Percentiles rank a stretch among this genome's conserved stretches.
These are phyloP conservation scores for Vitis amurensis DNA, from an alignment of 164 flowering plant genomes.

Conservation along the genomic window DNA sequence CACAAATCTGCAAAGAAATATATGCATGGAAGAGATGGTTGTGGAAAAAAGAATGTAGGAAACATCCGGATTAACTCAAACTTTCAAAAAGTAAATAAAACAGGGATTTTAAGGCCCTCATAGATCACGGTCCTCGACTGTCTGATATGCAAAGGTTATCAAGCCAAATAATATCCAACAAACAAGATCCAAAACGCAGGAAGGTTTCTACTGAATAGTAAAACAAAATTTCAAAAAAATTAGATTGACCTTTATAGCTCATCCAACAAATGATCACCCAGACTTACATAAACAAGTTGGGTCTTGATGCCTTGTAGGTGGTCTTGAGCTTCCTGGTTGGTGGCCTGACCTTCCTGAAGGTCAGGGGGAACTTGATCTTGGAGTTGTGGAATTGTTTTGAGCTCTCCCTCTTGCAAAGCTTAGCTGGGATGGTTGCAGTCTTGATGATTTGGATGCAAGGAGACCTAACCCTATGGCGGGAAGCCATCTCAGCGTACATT, in stretches of 20 bases:
- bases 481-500: constrained; percentile 92
- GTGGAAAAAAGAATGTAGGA: background rate
- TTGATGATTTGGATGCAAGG: constrained; percentile 89
- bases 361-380: constrained; percentile 82
- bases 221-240: background rate
- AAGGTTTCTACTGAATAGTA: background rate
- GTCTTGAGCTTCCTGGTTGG: constrained; percentile 79
- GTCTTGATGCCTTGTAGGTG: constrained; percentile 81
- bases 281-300: constrained; percentile 70
- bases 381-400: constrained; percentile 76
- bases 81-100: background rate
- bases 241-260: too few species aligned
- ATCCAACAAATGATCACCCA: background rate
- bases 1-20: background rate
- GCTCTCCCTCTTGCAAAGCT: constrained; percentile 87
- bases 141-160: background rate
- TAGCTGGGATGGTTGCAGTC: constrained; percentile 81
- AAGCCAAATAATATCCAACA: background rate
- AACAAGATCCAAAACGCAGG: background rate
- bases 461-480: constrained; percentile 79
- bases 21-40: background rate
- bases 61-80: too few species aligned
- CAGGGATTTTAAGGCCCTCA: background rate
- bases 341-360: constrained; percentile 74
- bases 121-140: background rate